phyloP scores from a whole-genome alignment of 495 filamentous ascomycete species.

The Viridothelium virens region DNA sequence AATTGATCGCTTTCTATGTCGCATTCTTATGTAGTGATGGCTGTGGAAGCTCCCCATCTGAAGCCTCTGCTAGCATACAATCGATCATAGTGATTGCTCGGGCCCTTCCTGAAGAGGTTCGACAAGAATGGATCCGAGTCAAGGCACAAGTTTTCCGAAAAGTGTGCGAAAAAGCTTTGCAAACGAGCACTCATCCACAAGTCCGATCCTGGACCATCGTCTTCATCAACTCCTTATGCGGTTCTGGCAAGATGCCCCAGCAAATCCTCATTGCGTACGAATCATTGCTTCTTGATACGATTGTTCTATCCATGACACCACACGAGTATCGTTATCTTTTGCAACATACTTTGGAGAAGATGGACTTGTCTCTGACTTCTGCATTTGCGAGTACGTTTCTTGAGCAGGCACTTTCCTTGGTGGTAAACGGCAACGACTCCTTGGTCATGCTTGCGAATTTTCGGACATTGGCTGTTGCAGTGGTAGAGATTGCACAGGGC shows the following conservation, averaged over 20 bases:
- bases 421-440: background rate
- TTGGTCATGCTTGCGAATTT: background rate
- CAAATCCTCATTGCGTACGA: background rate
- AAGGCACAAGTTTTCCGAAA: constrained; percentile 44
- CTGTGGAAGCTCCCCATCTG: constrained; percentile 33
- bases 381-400: background rate
- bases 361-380: background rate
- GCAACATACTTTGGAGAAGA: background rate
- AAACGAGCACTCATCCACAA: constrained; percentile 32
- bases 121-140: constrained; percentile 39
- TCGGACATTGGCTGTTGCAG: background rate
- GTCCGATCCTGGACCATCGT: constrained; percentile 35
- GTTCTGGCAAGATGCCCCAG: constrained; percentile 25
- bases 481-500: background rate
- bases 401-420: background rate
- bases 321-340: background rate
- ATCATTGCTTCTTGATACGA: background rate
- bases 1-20: constrained; percentile 47
- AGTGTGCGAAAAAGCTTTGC: constrained; percentile 44
- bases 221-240: constrained; percentile 23
- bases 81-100: background rate
- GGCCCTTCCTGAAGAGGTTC: constrained; percentile 38
- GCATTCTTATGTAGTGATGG: constrained; percentile 47
- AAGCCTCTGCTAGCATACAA: constrained; percentile 17
- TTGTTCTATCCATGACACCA: background rate